Conservation (phyloP, 371 early-diverging fungal genomes). For the Entomophthora muscae region DNA sequence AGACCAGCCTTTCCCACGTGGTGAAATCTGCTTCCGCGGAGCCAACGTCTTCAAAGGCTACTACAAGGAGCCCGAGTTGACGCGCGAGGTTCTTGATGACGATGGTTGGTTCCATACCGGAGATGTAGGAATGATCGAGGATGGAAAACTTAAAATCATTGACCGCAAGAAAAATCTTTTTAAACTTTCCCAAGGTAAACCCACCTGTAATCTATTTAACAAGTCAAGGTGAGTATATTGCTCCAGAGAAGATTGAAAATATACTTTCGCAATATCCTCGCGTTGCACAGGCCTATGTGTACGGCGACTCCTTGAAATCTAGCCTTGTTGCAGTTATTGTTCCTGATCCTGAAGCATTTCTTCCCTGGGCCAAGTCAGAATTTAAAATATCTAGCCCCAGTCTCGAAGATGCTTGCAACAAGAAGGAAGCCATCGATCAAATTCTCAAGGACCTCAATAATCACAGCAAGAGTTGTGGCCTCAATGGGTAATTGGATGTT, state of each 20-base stretch:
- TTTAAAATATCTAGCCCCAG: not conserved
- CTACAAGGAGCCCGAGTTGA: conserved; percentile 70
- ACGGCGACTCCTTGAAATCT: conserved; percentile 72
- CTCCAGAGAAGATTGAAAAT: conserved; percentile 74
- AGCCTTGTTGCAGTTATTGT: conserved; percentile 69
- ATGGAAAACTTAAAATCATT: conserved; percentile 37
- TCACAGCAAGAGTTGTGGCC: not conserved
- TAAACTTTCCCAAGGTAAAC: conserved; percentile 63
- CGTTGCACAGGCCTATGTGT: conserved; percentile 44
- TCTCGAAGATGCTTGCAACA: not conserved
- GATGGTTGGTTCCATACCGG: conserved; percentile 88
- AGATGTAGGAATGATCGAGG: conserved; percentile 58
- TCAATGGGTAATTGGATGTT: conserved; percentile 13
- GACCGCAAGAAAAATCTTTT: conserved; percentile 97
- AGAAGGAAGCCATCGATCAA: not conserved
- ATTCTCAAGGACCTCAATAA: not conserved
- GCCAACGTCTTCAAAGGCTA: conserved; percentile 59
- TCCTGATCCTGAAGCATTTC: conserved; percentile 45
- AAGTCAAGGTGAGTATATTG: conserved; percentile 68
- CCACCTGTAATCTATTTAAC: not conserved
- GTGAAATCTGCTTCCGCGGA: conserved; percentile 87
- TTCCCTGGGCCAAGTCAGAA: conserved; percentile 17
- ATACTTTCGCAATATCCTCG: conserved; percentile 14
- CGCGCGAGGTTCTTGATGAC: conserved; percentile 51
- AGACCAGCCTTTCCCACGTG: conserved; percentile 58